Base-by-base conservation (phyloP, 441 rosid genomes). In the Sinapis alba region DNA sequence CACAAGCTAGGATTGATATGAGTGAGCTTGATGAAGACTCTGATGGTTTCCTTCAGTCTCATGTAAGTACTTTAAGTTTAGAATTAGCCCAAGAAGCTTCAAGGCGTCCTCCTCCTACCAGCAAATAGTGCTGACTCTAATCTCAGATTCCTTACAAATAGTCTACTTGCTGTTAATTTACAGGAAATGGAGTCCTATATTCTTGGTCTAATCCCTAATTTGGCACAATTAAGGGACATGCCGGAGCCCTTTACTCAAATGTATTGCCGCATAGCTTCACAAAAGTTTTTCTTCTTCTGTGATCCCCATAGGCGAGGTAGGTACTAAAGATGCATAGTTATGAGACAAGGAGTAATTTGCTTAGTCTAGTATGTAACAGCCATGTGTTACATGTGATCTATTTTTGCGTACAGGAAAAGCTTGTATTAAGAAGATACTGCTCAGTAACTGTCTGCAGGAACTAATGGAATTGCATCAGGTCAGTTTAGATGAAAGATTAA, bases 381-480 rank as follows among this genome's bases (percentile, higher is more conserved):
- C 24, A 58, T 64, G 45, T 65, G 18, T 65, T 81, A 41, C 78
- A 56, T 20, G n/a, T 79, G 36, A 41, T 66, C 5, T 24, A 5
- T 26, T 71, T 18, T 47, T 16, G 68, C 30, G 45, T 82, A 24
- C 89, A 96, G 99, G 97, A 72, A 96, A 84, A 84, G 97, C 98
- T 47, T 93, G 99, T 85, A 93, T 96, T 84, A 96, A 93, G 85
- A 93, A 92, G 86, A 91, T 96, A 74, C 87, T 93, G 68, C 97
- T 96, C 41, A 93, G 99, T 79, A 93, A 93, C 82, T 93, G 99
- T 84, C 97, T 96, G 36, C 99, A 96, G 82, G 98, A 96, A 84
- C 88, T 93, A 64, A 96, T 96, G 99, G 99, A 96, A 86, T 75
- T 96, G 81, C 99, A 96, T 83, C 99, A 96, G 96, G 99, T 93